Percentiles rank a stretch among this genome's conserved stretches.
Evolutionary conservation across 2,329 filamentous ascomycete genomes (phyloP).

Genomic region (Ampelomyces quisqualis): DNA sequence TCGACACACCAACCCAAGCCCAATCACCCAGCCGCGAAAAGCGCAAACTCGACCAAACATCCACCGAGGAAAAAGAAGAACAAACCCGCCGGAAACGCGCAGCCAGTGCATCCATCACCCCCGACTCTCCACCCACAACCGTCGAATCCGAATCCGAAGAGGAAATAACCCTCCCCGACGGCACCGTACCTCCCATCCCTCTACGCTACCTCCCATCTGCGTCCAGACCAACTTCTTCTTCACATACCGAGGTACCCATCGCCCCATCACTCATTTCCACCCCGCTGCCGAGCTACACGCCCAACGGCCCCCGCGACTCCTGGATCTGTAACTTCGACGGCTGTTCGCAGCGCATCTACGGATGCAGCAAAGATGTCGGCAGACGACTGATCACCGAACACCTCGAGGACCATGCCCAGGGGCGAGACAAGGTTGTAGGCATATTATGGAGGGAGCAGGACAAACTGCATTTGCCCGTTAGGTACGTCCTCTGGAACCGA

Average conservation of each 20-base stretch:
- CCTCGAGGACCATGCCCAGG: slow-evolving; percentile 60
- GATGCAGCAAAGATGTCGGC: slow-evolving; percentile 58
- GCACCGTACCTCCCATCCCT: slow-evolving; percentile 23
- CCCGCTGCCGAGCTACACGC: slow-evolving; percentile 35
- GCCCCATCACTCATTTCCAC: slow-evolving; percentile 31
- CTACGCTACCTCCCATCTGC: slow-evolving; percentile 21
- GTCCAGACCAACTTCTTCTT: slow-evolving; percentile 4
- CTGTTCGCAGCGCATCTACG: slow-evolving; percentile 65
- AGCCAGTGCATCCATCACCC: slow-evolving; percentile 21
- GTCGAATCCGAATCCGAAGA: slow-evolving; percentile 17
- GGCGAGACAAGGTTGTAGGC: slow-evolving; percentile 53
- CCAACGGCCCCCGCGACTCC: slow-evolving; percentile 60
- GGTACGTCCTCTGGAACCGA: slow-evolving; percentile 37
- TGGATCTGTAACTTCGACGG: slow-evolving; percentile 67
- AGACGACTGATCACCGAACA: slow-evolving; percentile 62
- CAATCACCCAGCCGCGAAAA: slow-evolving; percentile 29
- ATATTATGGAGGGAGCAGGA: slow-evolving; percentile 58
- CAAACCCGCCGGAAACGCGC: slow-evolving; percentile 32
- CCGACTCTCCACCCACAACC: slow-evolving; percentile 24
- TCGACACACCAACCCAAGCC: slow-evolving; percentile 34
- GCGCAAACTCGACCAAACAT: slow-evolving; percentile 26
- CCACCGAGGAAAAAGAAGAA: slow-evolving; percentile 16
- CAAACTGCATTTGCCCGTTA: slow-evolving; percentile 44
- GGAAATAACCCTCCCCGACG: slow-evolving; percentile 7
- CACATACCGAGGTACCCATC: slow-evolving; percentile 14